Percentiles rank a stretch among this genome's conserved stretches.
Evolutionary conservation across 2,329 filamentous ascomycete species (phyloP).

Genomic region (Aureobasidium sp.): DNA sequence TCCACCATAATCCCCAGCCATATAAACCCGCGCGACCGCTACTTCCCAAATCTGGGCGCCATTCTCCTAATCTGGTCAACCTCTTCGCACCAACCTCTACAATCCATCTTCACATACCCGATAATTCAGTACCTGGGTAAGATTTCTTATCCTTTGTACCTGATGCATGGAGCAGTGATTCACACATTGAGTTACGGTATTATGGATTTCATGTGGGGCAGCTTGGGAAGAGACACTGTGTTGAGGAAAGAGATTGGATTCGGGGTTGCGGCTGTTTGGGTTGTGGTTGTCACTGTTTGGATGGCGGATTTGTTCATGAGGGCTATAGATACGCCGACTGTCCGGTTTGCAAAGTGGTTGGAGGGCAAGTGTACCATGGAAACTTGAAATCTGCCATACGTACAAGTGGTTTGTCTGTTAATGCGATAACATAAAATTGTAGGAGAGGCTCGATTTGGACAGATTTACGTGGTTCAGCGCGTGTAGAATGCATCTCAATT

Average conservation of each 20-base stretch:
- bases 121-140: conserved; percentile 49
- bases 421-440: too few relatives aligned
- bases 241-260: conserved; percentile 49
- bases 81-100: conserved; percentile 39
- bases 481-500: too few relatives aligned
- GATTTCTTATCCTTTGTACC: conserved; percentile 51
- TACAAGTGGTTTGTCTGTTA: too few relatives aligned
- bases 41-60: not conserved
- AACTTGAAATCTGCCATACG: not conserved
- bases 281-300: conserved; percentile 45
- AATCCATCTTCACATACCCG: conserved; percentile 41
- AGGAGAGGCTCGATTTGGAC: too few relatives aligned
- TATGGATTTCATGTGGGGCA: conserved; percentile 31
- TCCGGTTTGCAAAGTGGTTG: conserved; percentile 49
- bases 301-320: conserved; percentile 50
- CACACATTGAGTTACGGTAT: conserved; percentile 41
- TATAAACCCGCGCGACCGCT: not conserved
- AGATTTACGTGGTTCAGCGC: too few relatives aligned
- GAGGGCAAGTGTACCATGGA: conserved; percentile 25
- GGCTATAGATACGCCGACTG: conserved; percentile 47
- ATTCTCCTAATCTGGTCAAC: conserved; percentile 1
- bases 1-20: not conserved
- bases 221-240: conserved; percentile 13
- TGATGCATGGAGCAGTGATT: conserved; percentile 50
- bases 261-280: conserved; percentile 47